Evolutionary conservation across 495 filamentous ascomycete genomes (phyloP), one percentile per base, ranked within the genome.

Genomic region (Penicillium lagena): DNA sequence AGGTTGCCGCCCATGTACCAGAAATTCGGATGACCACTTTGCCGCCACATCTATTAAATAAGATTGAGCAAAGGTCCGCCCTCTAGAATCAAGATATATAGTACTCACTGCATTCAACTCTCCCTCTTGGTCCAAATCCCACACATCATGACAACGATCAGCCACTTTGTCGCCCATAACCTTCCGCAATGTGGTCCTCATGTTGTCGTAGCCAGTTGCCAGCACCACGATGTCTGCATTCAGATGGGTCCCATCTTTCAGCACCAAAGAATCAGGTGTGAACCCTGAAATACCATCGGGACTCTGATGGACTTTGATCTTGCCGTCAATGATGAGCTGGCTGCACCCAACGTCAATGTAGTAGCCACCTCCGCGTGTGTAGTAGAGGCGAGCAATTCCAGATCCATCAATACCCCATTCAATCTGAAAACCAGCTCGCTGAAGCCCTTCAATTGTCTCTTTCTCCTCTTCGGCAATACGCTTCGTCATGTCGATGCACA

Each of bases 1-100:
- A 91, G 59, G 56, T 86, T 90, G 1, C 89, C 88, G 0, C 86
- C 88, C 56, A 87, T 83, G 56, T 83, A 83, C 86, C 86, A 95
- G 45, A 91, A 80, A 0, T 83, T 83, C 0, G 81, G 81, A 50
- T 89, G 85, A 0, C 85, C 85, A 22, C 73, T 83, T 29, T 59
- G 70, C 14, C 79, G 72, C 86, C 86, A 94, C 66, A 91, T 86
- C 60, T 67, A 46, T 12, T 32, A n/a, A 7, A 35, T 9, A 10
- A 3, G 35, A 8, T 22, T 61, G 46, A 64, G 49, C 32, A 51
- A n/a, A 1, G 11, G 11, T 13, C 6, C 6, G 29, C 7, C 7
- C 13, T 4, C 7, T 2, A 29, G 8, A 39, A 42, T 37, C 11
- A 39, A 13, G 12, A 39, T 15, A 7, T 3, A 47, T 7, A 22